Evolutionary conservation across 2,329 filamentous ascomycete species (phyloP).

Genomic region (Incumbomyces delicatus): DNA sequence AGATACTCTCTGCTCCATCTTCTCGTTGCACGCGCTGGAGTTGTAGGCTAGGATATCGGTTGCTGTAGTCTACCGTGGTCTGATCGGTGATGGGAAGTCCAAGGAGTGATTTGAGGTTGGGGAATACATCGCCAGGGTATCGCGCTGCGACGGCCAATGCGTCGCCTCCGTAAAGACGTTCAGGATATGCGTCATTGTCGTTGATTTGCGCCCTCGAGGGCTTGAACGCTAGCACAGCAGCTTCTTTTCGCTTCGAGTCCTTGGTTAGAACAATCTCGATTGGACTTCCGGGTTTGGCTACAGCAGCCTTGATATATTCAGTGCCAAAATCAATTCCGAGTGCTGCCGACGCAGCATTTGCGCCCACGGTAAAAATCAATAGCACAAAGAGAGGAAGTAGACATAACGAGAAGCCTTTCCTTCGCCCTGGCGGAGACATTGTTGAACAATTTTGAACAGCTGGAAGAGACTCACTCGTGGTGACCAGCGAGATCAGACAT

Average conservation of each 20-base stretch:
- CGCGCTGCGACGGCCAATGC: constrained; percentile 76
- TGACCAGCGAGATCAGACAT: too few species aligned
- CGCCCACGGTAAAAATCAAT: constrained; percentile 44
- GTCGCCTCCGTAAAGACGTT: constrained; percentile 85
- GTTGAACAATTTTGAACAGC: too few species aligned
- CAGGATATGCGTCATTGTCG: constrained; percentile 60
- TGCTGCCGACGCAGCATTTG: constrained; percentile 62
- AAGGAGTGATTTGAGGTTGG: constrained; percentile 85
- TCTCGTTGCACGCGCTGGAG: constrained; percentile 47
- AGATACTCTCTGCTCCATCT: constrained; percentile 53
- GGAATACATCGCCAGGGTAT: constrained; percentile 88
- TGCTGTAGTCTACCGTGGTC: constrained; percentile 59
- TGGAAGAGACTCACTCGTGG: too few species aligned
- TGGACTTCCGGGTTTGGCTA: constrained; percentile 93
- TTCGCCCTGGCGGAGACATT: constrained; percentile 39
- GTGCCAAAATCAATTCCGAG: constrained; percentile 90
- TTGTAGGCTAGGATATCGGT: constrained; percentile 68
- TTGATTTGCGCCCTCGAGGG: constrained; percentile 58
- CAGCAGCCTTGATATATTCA: constrained; percentile 89
- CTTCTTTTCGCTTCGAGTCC: constrained; percentile 93
- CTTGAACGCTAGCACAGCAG: constrained; percentile 86
- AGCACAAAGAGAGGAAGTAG: constrained; percentile 43
- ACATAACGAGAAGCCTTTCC: constrained; percentile 33
- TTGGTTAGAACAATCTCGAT: constrained; percentile 97
- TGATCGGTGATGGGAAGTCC: constrained; percentile 55